These are phyloP conservation scores for Aspergillus incahuasiensis DNA, from an alignment of 495 filamentous ascomycete species.

Conservation along the genomic window DNA sequence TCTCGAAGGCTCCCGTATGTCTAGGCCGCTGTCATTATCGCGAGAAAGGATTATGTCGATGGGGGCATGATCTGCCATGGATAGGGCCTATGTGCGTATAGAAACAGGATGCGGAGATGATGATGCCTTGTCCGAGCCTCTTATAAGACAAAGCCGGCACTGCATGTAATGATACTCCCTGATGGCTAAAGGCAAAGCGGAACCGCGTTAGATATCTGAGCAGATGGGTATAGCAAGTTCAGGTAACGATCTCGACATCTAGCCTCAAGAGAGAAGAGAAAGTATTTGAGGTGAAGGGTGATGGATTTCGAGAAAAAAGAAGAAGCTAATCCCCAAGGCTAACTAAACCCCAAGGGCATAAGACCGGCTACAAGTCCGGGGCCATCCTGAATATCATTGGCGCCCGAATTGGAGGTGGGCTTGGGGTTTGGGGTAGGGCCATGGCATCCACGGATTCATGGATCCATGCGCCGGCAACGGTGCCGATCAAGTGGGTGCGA, in stretches of 20 bases:
- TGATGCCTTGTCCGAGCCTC: neutral
- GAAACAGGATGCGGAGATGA: neutral
- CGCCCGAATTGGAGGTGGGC: neutral
- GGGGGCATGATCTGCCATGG: constrained; percentile 35
- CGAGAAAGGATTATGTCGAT: constrained; percentile 35
- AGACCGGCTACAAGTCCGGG: constrained; percentile 9
- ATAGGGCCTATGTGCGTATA: neutral
- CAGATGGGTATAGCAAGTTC: neutral
- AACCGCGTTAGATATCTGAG: neutral
- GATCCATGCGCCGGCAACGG: neutral
- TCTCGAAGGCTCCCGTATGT: neutral
- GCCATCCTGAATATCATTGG: constrained; percentile 1
- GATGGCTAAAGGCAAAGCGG: neutral
- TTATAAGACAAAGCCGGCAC: neutral
- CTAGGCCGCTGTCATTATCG: constrained; percentile 21
- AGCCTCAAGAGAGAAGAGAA: neutral
- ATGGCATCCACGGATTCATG: neutral
- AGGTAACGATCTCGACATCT: too few species aligned
- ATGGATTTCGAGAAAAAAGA: constrained; percentile 8
- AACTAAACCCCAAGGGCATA: constrained; percentile 1
- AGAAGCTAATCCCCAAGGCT: constrained; percentile 5
- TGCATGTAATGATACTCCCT: neutral
- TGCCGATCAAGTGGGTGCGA: constrained; percentile 12
- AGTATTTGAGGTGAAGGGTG: constrained; percentile 2
- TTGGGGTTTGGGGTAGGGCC: neutral